Percentiles rank a stretch among this genome's conserved stretches.
Evolutionary conservation across 2,329 filamentous ascomycete species (phyloP).

Genomic region (Epichloe gansuensis): DNA sequence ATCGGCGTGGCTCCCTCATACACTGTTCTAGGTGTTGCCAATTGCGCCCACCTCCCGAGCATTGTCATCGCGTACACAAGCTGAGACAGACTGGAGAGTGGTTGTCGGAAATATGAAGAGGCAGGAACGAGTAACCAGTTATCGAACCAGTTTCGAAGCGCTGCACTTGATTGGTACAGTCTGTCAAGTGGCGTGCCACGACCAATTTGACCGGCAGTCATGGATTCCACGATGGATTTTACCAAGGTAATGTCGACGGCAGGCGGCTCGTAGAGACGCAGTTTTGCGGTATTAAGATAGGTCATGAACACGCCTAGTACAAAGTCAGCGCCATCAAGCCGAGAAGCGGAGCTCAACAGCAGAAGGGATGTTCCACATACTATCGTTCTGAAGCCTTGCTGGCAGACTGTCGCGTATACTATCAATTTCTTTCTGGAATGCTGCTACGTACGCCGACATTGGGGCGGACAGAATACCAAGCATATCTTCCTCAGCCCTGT

Average conservation of each 20-base stretch:
- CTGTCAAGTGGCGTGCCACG: conserved; percentile 33
- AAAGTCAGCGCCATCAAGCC: neutral
- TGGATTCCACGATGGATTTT: conserved; percentile 29
- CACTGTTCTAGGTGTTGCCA: conserved; percentile 26
- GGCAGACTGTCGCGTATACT: conserved; percentile 26
- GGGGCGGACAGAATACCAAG: conserved; percentile 27
- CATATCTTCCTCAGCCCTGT: conserved; percentile 22
- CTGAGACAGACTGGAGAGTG: conserved; percentile 32
- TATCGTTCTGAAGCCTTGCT: conserved; percentile 21
- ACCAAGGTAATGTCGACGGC: conserved; percentile 28
- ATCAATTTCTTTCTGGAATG: conserved; percentile 34
- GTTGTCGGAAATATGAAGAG: conserved; percentile 30
- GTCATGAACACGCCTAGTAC: conserved; percentile 2
- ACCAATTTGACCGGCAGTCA: conserved; percentile 25
- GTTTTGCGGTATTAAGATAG: conserved; percentile 27
- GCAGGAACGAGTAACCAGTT: conserved; percentile 33
- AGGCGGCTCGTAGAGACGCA: conserved; percentile 38
- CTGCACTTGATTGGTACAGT: conserved; percentile 35
- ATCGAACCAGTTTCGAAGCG: conserved; percentile 37
- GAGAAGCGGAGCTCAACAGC: neutral
- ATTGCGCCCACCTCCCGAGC: conserved; percentile 38
- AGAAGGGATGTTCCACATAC: conserved; percentile 17
- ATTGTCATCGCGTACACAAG: conserved; percentile 39
- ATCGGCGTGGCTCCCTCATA: conserved; percentile 14
- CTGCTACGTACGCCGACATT: conserved; percentile 30